These are phyloP conservation scores for Wickerhamomyces xylosicus DNA, from an alignment of 805 yeast genomes.

Conservation along the genomic window DNA sequence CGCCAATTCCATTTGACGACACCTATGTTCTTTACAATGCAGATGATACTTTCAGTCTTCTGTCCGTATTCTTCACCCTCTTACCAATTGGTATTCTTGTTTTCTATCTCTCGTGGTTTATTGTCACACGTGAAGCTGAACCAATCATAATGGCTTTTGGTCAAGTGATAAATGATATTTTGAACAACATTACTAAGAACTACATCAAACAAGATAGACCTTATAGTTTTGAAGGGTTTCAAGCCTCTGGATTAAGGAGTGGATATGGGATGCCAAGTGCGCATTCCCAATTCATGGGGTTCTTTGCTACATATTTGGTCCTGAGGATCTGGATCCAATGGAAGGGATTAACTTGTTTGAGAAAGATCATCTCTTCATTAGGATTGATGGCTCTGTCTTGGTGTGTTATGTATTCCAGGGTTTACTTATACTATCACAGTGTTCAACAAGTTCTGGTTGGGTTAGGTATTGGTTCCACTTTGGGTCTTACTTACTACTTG, in stretches of 20 bases:
- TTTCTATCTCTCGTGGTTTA: slow-evolving; percentile 76
- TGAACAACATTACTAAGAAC: slow-evolving; percentile 60
- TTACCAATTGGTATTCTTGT: slow-evolving; percentile 72
- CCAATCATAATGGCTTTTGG: slow-evolving; percentile 79
- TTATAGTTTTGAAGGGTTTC: slow-evolving; percentile 23
- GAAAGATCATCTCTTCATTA: slow-evolving; percentile 22
- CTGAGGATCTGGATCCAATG: slow-evolving; percentile 34
- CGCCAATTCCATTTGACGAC: slow-evolving; percentile 63
- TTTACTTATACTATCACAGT: slow-evolving; percentile 72
- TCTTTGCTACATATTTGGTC: slow-evolving; percentile 47
- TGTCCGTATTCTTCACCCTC: slow-evolving; percentile 65
- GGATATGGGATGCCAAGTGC: slow-evolving; percentile 97
- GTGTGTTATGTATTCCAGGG: slow-evolving; percentile 58
- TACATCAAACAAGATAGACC: slow-evolving; percentile 71
- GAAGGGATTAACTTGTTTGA: slow-evolving; percentile 23
- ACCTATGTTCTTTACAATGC: slow-evolving; percentile 78
- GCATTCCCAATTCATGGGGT: slow-evolving; percentile 94
- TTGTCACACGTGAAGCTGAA: slow-evolving; percentile 75
- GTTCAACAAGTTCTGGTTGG: slow-evolving; percentile 70
- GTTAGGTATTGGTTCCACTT: slow-evolving; percentile 42
- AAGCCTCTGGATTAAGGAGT: slow-evolving; percentile 33
- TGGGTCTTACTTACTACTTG: slow-evolving; percentile 51
- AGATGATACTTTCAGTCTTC: slow-evolving; percentile 43
- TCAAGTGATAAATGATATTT: slow-evolving; percentile 66
- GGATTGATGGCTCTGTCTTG: slow-evolving; percentile 20